Conservation (phyloP, 805 yeast species). For the Hyphopichia homilentoma region DNA sequence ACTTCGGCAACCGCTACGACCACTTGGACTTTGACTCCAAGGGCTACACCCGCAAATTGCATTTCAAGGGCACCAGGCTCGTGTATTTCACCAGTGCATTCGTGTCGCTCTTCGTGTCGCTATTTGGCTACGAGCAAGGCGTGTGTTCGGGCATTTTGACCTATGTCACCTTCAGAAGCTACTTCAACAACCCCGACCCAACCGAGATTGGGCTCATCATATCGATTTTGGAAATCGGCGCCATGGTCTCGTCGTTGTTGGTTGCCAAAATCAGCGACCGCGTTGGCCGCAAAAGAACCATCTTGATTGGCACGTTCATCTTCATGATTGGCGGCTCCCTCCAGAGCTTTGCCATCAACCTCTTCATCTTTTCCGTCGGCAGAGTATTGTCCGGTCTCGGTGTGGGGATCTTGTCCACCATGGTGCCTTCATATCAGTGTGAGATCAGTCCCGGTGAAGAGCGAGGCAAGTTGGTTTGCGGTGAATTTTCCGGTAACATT, state of each 20-base stretch:
- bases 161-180: slow-evolving; percentile 62
- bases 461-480: slow-evolving; percentile 80
- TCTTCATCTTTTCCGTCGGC: slow-evolving; percentile 63
- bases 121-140: slow-evolving; percentile 56
- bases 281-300: slow-evolving; percentile 76
- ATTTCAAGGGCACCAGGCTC: slow-evolving; percentile 36
- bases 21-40: slow-evolving; percentile 35
- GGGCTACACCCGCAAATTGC: slow-evolving; percentile 25
- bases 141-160: slow-evolving; percentile 86
- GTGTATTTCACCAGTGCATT: slow-evolving; percentile 44
- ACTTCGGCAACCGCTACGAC: slow-evolving; percentile 31
- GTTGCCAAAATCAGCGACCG: slow-evolving; percentile 77
- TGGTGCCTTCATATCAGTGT: slow-evolving; percentile 84
- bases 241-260: slow-evolving; percentile 70
- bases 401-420: slow-evolving; percentile 77
- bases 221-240: slow-evolving; percentile 86
- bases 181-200: slow-evolving; percentile 71
- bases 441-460: slow-evolving; percentile 87
- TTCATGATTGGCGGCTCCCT: slow-evolving; percentile 77
- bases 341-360: slow-evolving; percentile 58
- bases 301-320: slow-evolving; percentile 71
- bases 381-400: slow-evolving; percentile 82
- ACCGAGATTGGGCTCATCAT: slow-evolving; percentile 81
- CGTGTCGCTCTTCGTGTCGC: slow-evolving; percentile 40
- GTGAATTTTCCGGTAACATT: slow-evolving; percentile 84